phyloP scores from a whole-genome alignment of 306 rosid species.

The Erythrophleum fordii region DNA sequence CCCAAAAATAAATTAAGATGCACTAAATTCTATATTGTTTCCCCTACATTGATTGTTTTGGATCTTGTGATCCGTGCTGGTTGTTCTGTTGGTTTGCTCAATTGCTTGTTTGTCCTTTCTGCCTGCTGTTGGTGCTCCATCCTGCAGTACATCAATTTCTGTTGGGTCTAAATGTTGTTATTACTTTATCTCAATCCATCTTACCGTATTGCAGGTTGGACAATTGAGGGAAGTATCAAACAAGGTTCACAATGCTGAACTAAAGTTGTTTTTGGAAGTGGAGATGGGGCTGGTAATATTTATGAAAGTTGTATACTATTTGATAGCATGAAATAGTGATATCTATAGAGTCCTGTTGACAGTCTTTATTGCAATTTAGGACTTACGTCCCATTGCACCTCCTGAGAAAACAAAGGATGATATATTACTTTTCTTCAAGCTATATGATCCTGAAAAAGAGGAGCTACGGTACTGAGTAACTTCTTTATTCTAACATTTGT shows the following conservation, averaged over 20 bases:
- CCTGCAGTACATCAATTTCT: not conserved
- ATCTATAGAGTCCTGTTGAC: slow-evolving; percentile 27
- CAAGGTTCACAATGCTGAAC: slow-evolving; percentile 52
- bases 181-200: slow-evolving; percentile 21
- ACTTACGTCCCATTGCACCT: slow-evolving; percentile 44
- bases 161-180: slow-evolving; percentile 20
- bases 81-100: not conserved
- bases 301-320: slow-evolving; percentile 15
- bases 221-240: slow-evolving; percentile 54
- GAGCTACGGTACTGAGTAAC: slow-evolving; percentile 50
- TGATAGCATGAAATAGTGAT: slow-evolving; percentile 8
- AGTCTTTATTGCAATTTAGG: slow-evolving; percentile 43
- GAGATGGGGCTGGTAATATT: slow-evolving; percentile 47
- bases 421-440: slow-evolving; percentile 56
- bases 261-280: slow-evolving; percentile 53
- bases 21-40: slow-evolving; percentile 10
- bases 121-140: not conserved
- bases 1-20: slow-evolving; percentile 9
- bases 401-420: slow-evolving; percentile 57
- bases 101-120: slow-evolving; percentile 13
- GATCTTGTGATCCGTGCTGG: slow-evolving; percentile 16
- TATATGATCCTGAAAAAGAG: slow-evolving; percentile 60
- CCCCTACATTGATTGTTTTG: slow-evolving; percentile 1
- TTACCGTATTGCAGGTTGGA: slow-evolving; percentile 48
- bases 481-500: slow-evolving; percentile 1